phyloP scores from a whole-genome alignment of 345 rosid species.

The Cardiospermum halicacabum region DNA sequence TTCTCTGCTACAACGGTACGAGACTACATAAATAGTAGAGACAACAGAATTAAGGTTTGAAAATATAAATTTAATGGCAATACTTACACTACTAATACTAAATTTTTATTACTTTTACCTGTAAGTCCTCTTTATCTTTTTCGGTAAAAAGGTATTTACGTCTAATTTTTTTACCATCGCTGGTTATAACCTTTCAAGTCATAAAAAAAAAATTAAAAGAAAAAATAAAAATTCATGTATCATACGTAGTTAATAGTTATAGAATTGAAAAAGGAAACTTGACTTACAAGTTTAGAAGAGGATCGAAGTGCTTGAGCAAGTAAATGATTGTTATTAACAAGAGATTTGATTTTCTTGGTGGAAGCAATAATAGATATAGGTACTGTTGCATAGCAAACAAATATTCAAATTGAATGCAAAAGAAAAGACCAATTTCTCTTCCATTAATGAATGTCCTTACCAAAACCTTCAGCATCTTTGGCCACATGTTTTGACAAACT shows the following conservation, averaged over 20 bases:
- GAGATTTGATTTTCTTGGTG: conserved; percentile 83
- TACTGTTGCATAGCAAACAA: conserved; percentile 33
- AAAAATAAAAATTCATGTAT: background rate
- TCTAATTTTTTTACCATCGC: conserved; percentile 70
- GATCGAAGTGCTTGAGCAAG: conserved; percentile 67
- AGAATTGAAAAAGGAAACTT: background rate
- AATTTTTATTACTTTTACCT: no score
- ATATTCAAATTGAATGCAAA: background rate
- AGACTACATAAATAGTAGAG: conserved; percentile 37
- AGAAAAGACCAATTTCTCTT: background rate
- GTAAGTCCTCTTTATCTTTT: conserved; percentile 74
- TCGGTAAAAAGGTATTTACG: conserved; percentile 71
- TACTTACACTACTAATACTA: no score
- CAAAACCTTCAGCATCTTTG: conserved; percentile 90
- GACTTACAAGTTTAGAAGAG: conserved; percentile 79
- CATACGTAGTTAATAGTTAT: no score
- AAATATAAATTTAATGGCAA: background rate
- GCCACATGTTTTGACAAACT: conserved; percentile 68
- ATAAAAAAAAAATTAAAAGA: background rate
- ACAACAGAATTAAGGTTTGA: background rate
- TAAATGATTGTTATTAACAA: conserved; percentile 49
- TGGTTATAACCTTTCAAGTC: conserved; percentile 55
- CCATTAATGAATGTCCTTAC: conserved; percentile 36
- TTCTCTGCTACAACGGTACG: conserved; percentile 86
- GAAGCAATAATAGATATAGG: conserved; percentile 66